These are phyloP conservation scores for Dalbergia cochinchinensis DNA, from an alignment of 306 rosid genomes.

Conservation along the genomic window DNA sequence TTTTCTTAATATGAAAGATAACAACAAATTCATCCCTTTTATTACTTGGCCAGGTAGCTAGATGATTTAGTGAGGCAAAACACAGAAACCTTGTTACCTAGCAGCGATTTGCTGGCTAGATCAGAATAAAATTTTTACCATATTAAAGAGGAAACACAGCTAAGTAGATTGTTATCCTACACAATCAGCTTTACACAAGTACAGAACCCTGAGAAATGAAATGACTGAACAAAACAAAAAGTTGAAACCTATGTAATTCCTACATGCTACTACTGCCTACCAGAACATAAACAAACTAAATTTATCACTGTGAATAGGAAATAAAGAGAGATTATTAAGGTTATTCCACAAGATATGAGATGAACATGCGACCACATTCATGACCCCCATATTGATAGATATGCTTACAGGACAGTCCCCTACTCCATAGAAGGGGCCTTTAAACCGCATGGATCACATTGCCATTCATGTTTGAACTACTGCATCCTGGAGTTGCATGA, in stretches of 20 bases:
- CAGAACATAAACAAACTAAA: constrained; percentile 41
- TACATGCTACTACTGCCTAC: constrained; percentile 51
- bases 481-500: constrained; percentile 84
- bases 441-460: constrained; percentile 86
- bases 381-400: constrained; percentile 52
- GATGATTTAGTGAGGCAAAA: not conserved
- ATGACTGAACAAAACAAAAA: constrained; percentile 33
- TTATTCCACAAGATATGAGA: constrained; percentile 11
- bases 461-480: constrained; percentile 67
- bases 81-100: not conserved
- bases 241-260: constrained; percentile 42
- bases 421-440: constrained; percentile 41
- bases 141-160: not conserved
- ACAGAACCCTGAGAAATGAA: constrained; percentile 1
- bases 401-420: constrained; percentile 40
- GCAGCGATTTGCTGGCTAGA: not conserved
- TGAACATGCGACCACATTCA: constrained; percentile 54
- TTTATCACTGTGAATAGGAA: constrained; percentile 17
- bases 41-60: not conserved
- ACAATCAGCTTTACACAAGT: constrained; percentile 34
- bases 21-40: not conserved
- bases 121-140: not conserved
- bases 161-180: not conserved
- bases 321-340: constrained; percentile 30
- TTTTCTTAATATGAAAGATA: not conserved